Evolutionary conservation across 1,284 basidiomycete genomes (phyloP).

Genomic region (Trichosporon sp.): DNA sequence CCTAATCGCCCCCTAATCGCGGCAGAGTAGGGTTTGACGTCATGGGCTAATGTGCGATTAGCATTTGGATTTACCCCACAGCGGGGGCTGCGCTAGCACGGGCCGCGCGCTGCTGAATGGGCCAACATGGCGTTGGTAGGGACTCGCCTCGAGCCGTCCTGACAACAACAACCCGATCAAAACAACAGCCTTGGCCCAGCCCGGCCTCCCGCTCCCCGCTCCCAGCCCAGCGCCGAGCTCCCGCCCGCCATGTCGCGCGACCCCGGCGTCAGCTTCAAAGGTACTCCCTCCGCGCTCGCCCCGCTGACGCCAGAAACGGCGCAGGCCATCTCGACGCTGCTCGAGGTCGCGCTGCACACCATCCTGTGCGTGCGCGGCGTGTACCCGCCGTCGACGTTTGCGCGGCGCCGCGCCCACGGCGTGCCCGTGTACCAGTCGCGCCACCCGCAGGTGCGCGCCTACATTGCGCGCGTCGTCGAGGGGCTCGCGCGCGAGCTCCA

Average conservation of each 20-base stretch:
- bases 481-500: conserved; percentile 68
- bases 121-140: neutral
- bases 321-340: conserved; percentile 38
- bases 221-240: no score
- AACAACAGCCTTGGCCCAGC: no score
- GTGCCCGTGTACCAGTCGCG: conserved; percentile 86
- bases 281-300: neutral
- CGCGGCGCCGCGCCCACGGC: conserved; percentile 79
- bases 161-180: neutral
- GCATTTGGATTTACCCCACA: neutral
- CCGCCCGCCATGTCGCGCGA: neutral
- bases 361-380: conserved; percentile 84
- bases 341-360: conserved; percentile 88
- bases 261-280: conserved; percentile 15
- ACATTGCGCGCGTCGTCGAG: conserved; percentile 74
- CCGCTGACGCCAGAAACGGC: conserved; percentile 32
- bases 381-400: conserved; percentile 82
- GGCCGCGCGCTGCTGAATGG: neutral
- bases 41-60: neutral
- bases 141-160: neutral
- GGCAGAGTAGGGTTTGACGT: neutral
- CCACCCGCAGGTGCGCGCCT: conserved; percentile 78
- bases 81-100: neutral
- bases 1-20: neutral
- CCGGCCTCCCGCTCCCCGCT: no score